These are phyloP conservation scores for Populus hybrid DNA, from an alignment of 441 rosid species.

Conservation along the genomic window DNA sequence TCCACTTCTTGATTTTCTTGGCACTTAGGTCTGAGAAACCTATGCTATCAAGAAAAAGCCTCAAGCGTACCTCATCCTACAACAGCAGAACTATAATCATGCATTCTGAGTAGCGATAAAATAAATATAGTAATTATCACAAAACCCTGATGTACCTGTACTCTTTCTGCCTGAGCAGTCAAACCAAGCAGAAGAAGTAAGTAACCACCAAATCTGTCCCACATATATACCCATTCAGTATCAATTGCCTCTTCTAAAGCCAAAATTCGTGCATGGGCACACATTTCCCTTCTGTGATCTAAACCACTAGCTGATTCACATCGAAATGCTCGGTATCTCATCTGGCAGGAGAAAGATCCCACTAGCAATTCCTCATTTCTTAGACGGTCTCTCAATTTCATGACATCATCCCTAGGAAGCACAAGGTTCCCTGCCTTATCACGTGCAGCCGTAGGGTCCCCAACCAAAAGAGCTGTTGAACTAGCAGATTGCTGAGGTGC, in stretches of 20 bases:
- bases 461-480: slow-evolving; percentile 98
- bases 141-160: slow-evolving; percentile 63
- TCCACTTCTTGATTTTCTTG: slow-evolving; percentile 98
- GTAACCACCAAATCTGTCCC: slow-evolving; percentile 99
- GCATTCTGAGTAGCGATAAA: slow-evolving; percentile 15
- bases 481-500: slow-evolving; percentile 99
- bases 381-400: slow-evolving; percentile 97
- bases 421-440: slow-evolving; percentile 98
- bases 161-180: slow-evolving; percentile 97
- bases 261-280: slow-evolving; percentile 98
- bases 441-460: slow-evolving; percentile 93
- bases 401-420: slow-evolving; percentile 99
- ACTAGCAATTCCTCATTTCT: slow-evolving; percentile 91
- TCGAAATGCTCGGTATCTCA: slow-evolving; percentile 60
- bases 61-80: slow-evolving; percentile 98
- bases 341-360: slow-evolving; percentile 67
- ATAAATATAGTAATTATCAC: slow-evolving; percentile 12
- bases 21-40: slow-evolving; percentile 99
- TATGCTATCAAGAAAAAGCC: slow-evolving; percentile 99
- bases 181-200: slow-evolving; percentile 94
- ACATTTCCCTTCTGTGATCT: slow-evolving; percentile 96
- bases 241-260: slow-evolving; percentile 44
- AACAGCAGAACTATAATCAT: slow-evolving; percentile 17
- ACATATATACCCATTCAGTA: slow-evolving; percentile 96
- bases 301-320: slow-evolving; percentile 59